Evolutionary conservation across 345 rosid genomes (phyloP), one percentile per base, ranked within the genome.

Genomic region (Aquilaria yunnanensis): DNA sequence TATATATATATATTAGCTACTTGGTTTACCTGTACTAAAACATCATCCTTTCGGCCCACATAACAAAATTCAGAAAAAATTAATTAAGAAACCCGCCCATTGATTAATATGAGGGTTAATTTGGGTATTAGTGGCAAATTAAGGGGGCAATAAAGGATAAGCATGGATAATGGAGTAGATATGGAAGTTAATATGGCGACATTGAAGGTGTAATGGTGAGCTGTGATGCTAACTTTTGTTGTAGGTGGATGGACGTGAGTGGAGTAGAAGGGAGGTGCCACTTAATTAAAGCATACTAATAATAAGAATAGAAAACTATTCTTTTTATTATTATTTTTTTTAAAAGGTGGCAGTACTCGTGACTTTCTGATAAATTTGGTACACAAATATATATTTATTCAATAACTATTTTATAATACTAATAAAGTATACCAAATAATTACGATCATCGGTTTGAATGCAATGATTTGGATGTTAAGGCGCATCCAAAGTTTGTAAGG

Each of bases 211-310:
- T 31, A 47, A 30, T 11, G 51, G 14, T 60, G 65, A 59, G 64
- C 52, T 72, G 59, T 34, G 52, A 60, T 32, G 29, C 46, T 1
- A 47, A 29, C 48, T 67, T 48, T 55, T 50, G 49, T 12, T 13
- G 51, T 12, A 5, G 37, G 67, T 32, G 65, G 37, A 14, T 32
- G 12, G 67, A 55, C 13, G 59, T 14, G 68, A 70, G 73, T 70
- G 60, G 67, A 67, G 78, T 67, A 62, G 32, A 59, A 74, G 74
- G 57, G 45, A 62, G 56, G 69, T 29, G 51, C 2, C 62, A 51
- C 11, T 64, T 37, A 37, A 37, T 37, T 37, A 37, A 9, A 9
- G 43, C 8, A 2, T 37, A 37, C 5, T 37, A 5, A 37, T 37
- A 37, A 37, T 37, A 37, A 37, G 43, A 5, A 37, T 37, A 5